Evolutionary conservation across 2,329 filamentous ascomycete genomes (phyloP), one percentile per base, ranked within the genome.

Genomic region (Hymenoscyphus occultus): DNA sequence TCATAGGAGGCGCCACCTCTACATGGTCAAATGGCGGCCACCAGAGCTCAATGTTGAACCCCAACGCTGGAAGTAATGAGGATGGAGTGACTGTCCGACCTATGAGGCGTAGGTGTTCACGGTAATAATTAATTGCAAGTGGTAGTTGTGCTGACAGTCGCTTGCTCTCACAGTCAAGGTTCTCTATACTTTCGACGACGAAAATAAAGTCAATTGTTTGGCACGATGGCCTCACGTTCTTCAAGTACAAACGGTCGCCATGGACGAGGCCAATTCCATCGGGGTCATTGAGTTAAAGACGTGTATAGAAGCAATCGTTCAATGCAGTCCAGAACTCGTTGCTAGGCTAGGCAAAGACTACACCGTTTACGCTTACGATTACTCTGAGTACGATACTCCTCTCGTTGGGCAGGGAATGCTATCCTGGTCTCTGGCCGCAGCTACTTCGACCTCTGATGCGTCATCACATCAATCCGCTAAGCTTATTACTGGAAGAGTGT

Each of bases 351-450:
- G 90, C 79, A 80, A 80, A 86, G 77, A 99, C 79, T 99, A 95
- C 79, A 95, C 93, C n/a, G 88, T 99, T 64, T 99, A 99, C 78
- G 93, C 94, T 39, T 92, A 92, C 80, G 95, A 99, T 77, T 98
- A 94, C 77, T 97, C 95, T 13, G 95, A 99, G 78, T 91, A 91
- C 69, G 93, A 97, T 74, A 92, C 89, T 19, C 95, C 96, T 62
- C 83, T 98, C 64, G 94, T 97, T 31, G 95, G 95, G 28, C 94
- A 99, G 78, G 95, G 96, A 62, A 92, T 98, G 88, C 82, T 99
- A 22, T 98, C 95, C 45, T 90, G 90, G 85, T 87, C 89, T 28
- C 82, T 98, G 57, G 84, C 85, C 60, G 68, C 75, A 63, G 78
- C 84, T 62, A 85, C 86, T 75, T 74, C 83, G 63, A 82, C 81